Conservation (phyloP, 169 alveolate genomes). For the Eimeria acervulina region DNA sequence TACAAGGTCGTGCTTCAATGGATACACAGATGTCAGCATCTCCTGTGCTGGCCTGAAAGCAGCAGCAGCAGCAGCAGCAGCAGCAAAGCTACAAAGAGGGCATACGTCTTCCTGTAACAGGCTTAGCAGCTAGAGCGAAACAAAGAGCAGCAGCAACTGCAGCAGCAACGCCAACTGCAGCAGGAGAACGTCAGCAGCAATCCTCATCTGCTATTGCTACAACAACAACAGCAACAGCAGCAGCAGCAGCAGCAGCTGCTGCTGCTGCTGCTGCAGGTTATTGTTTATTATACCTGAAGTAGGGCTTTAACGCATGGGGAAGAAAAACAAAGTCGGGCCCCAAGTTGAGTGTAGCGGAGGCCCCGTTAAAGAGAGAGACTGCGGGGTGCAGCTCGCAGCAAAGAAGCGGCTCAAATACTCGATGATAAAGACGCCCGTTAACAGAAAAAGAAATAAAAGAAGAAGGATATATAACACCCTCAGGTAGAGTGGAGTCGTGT, state of each 20-base stretch:
- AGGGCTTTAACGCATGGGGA: slow-evolving; percentile 81
- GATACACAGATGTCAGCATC: slow-evolving; percentile 86
- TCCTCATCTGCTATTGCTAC: not conserved
- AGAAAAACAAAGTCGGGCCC: slow-evolving; percentile 89
- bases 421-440: slow-evolving; percentile 86
- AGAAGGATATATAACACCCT: slow-evolving; percentile 79
- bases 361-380: slow-evolving; percentile 89
- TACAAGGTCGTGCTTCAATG: slow-evolving; percentile 88
- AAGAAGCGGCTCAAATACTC: slow-evolving; percentile 80
- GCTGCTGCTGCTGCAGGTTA: not conserved
- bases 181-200: not conserved
- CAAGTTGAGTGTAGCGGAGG: slow-evolving; percentile 87
- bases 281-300: slow-evolving; percentile 27
- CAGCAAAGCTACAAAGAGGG: slow-evolving; percentile 19
- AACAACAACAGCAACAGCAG: not conserved
- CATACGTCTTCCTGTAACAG: slow-evolving; percentile 19
- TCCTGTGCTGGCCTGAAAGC: slow-evolving; percentile 71
- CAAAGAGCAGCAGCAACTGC: not conserved
- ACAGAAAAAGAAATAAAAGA: slow-evolving; percentile 88
- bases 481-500: slow-evolving; percentile 83
- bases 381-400: slow-evolving; percentile 91
- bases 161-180: not conserved
- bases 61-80: too few species aligned
- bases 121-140: not conserved
- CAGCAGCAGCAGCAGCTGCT: not conserved